phyloP scores from a whole-genome alignment of 2,329 filamentous ascomycete species.

The Colletotrichum liaoningense region DNA sequence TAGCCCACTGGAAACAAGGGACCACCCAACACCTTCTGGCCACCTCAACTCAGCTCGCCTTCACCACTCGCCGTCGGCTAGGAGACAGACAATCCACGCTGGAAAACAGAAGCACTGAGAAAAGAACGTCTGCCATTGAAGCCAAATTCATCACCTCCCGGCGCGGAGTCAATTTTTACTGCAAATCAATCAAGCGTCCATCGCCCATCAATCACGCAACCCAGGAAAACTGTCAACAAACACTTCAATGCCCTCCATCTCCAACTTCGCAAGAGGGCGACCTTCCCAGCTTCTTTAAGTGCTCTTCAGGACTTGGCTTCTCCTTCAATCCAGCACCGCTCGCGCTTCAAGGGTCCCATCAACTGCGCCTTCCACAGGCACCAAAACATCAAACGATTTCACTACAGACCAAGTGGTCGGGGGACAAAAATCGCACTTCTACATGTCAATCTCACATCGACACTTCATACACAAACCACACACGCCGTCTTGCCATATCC shows the following conservation, averaged over 20 bases:
- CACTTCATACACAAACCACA: conserved; percentile 2
- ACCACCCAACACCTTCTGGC: conserved; percentile 33
- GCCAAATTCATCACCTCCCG: neutral
- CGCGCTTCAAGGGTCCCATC: neutral
- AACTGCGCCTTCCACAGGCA: neutral
- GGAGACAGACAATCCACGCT: conserved; percentile 4
- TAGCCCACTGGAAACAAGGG: conserved; percentile 35
- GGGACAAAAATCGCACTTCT: neutral
- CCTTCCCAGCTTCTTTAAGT: conserved; percentile 10
- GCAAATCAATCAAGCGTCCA: neutral
- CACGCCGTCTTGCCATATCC: neutral
- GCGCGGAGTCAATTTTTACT: neutral
- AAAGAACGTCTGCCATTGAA: neutral
- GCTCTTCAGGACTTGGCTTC: conserved; percentile 6
- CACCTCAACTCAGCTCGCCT: conserved; percentile 13
- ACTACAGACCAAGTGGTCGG: conserved; percentile 14
- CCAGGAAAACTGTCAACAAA: neutral
- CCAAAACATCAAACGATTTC: neutral
- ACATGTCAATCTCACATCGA: neutral
- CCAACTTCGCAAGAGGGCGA: neutral
- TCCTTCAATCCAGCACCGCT: neutral
- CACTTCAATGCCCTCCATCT: conserved; percentile 2
- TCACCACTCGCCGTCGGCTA: conserved; percentile 20
- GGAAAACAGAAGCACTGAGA: neutral
- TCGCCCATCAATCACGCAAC: neutral